Conservation (phyloP, 23 red algal species). For the Gracilariopsis chorda region DNA sequence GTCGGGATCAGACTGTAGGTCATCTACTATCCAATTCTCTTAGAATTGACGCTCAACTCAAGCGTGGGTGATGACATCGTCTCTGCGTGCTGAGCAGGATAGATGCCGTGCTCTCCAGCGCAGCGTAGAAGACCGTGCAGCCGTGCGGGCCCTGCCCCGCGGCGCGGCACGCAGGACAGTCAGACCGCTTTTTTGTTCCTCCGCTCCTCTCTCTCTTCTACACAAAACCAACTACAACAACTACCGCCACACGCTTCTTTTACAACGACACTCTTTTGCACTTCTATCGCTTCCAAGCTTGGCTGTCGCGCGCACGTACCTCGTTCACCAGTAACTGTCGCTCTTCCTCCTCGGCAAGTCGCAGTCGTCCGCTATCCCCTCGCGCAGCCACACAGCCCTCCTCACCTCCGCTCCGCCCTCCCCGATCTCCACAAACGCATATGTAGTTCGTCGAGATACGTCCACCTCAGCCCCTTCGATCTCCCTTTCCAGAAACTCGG, state of each 20-base stretch:
- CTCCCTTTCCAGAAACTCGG: slow-evolving; percentile 4
- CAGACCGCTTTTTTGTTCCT: slow-evolving; percentile 33
- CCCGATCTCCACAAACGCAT: slow-evolving; percentile 44
- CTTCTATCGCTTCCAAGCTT: not conserved
- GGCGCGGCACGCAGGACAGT: slow-evolving; percentile 35
- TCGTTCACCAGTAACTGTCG: not conserved
- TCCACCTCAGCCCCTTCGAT: not conserved
- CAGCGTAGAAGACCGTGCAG: slow-evolving; percentile 36
- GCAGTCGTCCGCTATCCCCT: slow-evolving; percentile 30
- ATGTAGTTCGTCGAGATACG: not conserved
- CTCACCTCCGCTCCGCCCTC: not conserved
- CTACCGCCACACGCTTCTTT: not conserved
- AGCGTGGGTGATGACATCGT: slow-evolving; percentile 46
- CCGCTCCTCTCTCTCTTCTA: not conserved
- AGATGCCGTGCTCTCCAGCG: not conserved
- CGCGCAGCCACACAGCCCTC: slow-evolving; percentile 25
- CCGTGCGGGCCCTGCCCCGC: not conserved
- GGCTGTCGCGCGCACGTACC: not conserved
- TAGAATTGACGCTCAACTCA: not conserved
- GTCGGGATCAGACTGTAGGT: slow-evolving; percentile 63
- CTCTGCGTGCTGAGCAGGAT: slow-evolving; percentile 42
- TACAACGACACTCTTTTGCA: not conserved
- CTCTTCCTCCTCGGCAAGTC: slow-evolving; percentile 15
- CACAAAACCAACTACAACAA: not conserved
- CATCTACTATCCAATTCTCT: slow-evolving; percentile 34